Base-by-base conservation (phyloP, 805 yeast genomes). In the Candida gorgasii region DNA sequence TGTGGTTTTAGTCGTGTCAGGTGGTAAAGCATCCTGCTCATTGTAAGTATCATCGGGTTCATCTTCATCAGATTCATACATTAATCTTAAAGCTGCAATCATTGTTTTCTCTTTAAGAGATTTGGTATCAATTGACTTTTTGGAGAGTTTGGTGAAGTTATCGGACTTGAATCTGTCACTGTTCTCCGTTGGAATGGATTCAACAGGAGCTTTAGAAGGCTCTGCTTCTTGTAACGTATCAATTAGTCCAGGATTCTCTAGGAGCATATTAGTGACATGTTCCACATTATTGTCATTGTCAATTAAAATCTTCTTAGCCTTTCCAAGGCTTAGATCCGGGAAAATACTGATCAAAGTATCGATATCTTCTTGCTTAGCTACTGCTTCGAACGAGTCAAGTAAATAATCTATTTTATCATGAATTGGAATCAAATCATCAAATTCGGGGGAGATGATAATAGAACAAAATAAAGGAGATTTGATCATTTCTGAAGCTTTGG, bases 51-150 rank as follows among this genome's bases (percentile, higher is more conserved):
- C 95, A 56, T 88, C 96, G 2, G 84, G 81, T 52, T 88, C 96
- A 59, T 87, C 95, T 49, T 88, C 96, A 53, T 87, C 92, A 6
- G 80, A 73, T 33, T 84, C 84, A 50, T 85, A 84, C 47, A 86
- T 63, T 47, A 85, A 58, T 32, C 79, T 65, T 48, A 86, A 61
- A 1, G 90, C 89, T 16, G 79, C 74, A 0, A 74, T 63, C 32
- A 85, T 58, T 0, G 86, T 80, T 49, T 69, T 76, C 53, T 82
- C 76, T 52, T 75, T 77, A n/a, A 78, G 53, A 4, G 41, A 16
- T n/a, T 40, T 40, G 1, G 43, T 36, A 22, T 46, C 49, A 15
- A 30, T 16, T 8, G 28, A 27, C 20, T 36, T 41, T 18, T 39
- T 37, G 14, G 36, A 14, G 31, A 37, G 18, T 26, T 36, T 40